phyloP scores from a whole-genome alignment of 768 basidiomycete genomes.

The Tricholoma sp. region DNA sequence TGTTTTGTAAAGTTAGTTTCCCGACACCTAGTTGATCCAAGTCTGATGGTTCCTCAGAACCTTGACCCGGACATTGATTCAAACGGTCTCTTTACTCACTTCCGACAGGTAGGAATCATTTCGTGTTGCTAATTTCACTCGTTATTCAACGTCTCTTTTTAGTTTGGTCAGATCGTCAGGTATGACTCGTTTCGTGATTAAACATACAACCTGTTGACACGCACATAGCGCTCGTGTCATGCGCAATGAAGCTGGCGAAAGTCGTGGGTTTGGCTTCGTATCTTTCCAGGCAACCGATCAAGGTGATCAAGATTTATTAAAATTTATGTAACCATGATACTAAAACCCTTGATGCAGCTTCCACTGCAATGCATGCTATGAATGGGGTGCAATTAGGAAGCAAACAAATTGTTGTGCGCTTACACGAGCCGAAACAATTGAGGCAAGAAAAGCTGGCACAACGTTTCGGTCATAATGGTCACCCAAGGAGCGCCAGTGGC shows the following conservation, averaged over 20 bases:
- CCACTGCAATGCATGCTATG: constrained; percentile 74
- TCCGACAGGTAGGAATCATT: constrained; percentile 56
- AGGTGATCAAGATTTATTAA: constrained; percentile 37
- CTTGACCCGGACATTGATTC: constrained; percentile 83
- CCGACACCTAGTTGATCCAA: neutral
- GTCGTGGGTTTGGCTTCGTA: constrained; percentile 89
- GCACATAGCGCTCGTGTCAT: constrained; percentile 79
- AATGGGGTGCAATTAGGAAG: constrained; percentile 67
- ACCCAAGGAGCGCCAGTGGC: constrained; percentile 75
- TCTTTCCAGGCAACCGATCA: constrained; percentile 81
- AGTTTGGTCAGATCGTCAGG: constrained; percentile 92
- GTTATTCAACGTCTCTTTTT: constrained; percentile 13
- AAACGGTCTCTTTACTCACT: constrained; percentile 77
- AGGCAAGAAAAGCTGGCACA: constrained; percentile 85
- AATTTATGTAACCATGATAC: neutral
- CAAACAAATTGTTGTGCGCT: constrained; percentile 78
- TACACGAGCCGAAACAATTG: constrained; percentile 90
- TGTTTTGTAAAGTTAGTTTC: constrained; percentile 76
- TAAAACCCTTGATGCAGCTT: constrained; percentile 37
- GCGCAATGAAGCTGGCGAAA: constrained; percentile 77
- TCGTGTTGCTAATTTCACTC: neutral
- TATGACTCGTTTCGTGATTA: constrained; percentile 23
- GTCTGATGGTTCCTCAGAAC: constrained; percentile 45
- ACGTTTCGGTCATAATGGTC: constrained; percentile 75
- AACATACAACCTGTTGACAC: neutral